These are phyloP conservation scores for Xanthoconium separans DNA, from an alignment of 1,284 basidiomycete genomes.

Conservation along the genomic window DNA sequence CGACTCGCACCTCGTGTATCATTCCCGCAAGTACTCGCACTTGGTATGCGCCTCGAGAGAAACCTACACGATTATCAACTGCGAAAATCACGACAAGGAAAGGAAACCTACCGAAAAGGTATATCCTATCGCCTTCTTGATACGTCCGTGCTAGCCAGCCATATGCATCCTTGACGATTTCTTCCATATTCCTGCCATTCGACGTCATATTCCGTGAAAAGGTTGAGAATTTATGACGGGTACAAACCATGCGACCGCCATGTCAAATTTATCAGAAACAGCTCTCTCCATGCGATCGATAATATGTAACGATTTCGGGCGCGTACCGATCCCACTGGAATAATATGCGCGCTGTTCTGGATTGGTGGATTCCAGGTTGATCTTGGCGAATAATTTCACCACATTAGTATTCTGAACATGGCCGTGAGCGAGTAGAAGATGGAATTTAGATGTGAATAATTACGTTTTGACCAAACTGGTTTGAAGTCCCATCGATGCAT, in stretches of 20 bases:
- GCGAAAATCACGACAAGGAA: neutral
- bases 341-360: conserved; percentile 34
- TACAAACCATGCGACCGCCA: conserved; percentile 28
- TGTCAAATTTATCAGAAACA: conserved; percentile 27
- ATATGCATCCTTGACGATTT: conserved; percentile 36
- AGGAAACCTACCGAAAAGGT: conserved; percentile 37
- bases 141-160: conserved; percentile 41
- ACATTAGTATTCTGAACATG: conserved; percentile 36
- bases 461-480: conserved; percentile 29
- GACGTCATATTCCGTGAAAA: neutral
- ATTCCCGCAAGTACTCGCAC: conserved; percentile 42
- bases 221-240: neutral
- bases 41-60: conserved; percentile 48
- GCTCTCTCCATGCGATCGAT: conserved; percentile 17
- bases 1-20: conserved; percentile 37
- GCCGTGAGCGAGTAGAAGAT: conserved; percentile 4
- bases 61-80: conserved; percentile 31
- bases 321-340: conserved; percentile 40
- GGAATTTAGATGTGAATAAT: neutral
- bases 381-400: conserved; percentile 32
- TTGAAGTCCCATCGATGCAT: conserved; percentile 32
- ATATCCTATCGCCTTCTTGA: conserved; percentile 40
- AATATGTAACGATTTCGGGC: conserved; percentile 23
- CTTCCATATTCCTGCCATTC: conserved; percentile 25
- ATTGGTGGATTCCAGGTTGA: conserved; percentile 18